Base-by-base conservation (phyloP, 129 eudicot genomes). In the Lactuca saligna region DNA sequence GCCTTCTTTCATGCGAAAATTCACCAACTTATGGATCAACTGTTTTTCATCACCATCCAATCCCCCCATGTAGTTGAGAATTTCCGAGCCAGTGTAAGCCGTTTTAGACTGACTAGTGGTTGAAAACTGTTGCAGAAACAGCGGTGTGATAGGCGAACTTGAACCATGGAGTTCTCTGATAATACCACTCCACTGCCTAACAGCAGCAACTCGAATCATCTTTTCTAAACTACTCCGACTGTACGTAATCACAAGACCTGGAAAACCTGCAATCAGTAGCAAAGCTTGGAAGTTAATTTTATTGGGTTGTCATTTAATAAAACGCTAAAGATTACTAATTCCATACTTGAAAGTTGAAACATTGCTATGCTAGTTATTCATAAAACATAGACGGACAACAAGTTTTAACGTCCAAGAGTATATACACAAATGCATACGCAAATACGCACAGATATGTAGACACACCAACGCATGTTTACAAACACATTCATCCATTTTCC, bases 1-100 rank as follows among this genome's bases (percentile, higher is more conserved):
- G 7, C 82, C 82, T 48, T 78, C 38, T 37, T 71, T 78, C 82
- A 78, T 78, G n/a, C 78, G 67, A 44, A 78, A 78, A 65, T 78
- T 78, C 6, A 78, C 77, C 63, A 78, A 15, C 50, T 78, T 78
- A 48, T 78, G 76, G 29, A 78, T 56, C 62, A 78, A 63, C 7
- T 78, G 77, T 11, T 78, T 76, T 6, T 78, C 57, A 4, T 78
- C 82, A 32, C 55, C 44, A 37, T 78, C 77, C 31, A 78, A 46
- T 8, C 77, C 82, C 6, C 82, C 82, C 77, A 72, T 79, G 37
- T 71, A 65, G 64, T 70, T 78, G 66, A 66, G 63, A 42, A 51
- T 73, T 82, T 55, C 85, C 8, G 69, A 57, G 9, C 80, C 80
- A 17, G 70, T 76, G 70, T 68, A 76, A 12, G 59, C 80, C 2